These are phyloP conservation scores for Lactarius akahatsu DNA, from an alignment of 768 basidiomycete genomes.

Conservation along the genomic window DNA sequence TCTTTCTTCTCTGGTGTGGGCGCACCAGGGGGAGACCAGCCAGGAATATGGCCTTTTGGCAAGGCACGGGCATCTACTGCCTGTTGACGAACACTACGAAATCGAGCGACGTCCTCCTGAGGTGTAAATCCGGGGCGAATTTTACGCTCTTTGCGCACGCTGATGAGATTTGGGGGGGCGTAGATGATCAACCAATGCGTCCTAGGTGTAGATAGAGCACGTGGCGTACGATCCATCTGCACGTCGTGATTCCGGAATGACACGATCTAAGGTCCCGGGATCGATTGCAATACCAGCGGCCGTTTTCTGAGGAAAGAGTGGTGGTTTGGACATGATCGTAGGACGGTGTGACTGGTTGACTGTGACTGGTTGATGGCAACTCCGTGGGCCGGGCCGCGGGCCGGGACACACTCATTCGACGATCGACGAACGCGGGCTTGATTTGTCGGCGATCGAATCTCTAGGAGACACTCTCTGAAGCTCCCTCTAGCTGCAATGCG, in stretches of 20 bases:
- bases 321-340: conserved; percentile 46
- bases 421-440: background rate
- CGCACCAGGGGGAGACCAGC: conserved; percentile 56
- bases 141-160: conserved; percentile 83
- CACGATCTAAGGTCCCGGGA: conserved; percentile 81
- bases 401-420: too few species aligned
- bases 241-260: conserved; percentile 81
- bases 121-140: conserved; percentile 93
- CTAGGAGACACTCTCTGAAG: background rate
- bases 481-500: conserved; percentile 51
- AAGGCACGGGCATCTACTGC: conserved; percentile 63
- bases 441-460: conserved; percentile 19
- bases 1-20: conserved; percentile 44
- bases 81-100: conserved; percentile 74
- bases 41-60: conserved; percentile 79
- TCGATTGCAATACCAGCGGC: conserved; percentile 80
- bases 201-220: conserved; percentile 12
- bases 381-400: too few species aligned
- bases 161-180: conserved; percentile 35
- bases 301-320: conserved; percentile 68
- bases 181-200: conserved; percentile 12
- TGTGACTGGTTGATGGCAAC: too few species aligned
- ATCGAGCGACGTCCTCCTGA: conserved; percentile 89
- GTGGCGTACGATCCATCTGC: conserved; percentile 78
- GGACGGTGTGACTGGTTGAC: background rate